Base-by-base conservation (phyloP, 805 yeast species). In the Candida taoyuanica region DNA sequence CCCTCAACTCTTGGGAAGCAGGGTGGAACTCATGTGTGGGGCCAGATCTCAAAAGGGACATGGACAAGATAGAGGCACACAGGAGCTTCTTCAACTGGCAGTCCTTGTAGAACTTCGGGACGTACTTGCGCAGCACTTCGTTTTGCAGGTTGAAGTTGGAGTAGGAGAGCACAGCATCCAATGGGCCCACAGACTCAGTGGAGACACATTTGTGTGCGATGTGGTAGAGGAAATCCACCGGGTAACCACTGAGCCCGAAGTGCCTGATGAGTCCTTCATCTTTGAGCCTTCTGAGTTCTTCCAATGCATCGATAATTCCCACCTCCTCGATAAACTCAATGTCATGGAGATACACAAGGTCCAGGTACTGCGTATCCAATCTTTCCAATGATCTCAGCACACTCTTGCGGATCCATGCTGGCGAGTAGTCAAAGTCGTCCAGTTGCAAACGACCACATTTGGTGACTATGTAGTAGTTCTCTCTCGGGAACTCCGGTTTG, bases 171-270 rank as follows among this genome's bases (percentile, higher is more conserved):
- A 87, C 71, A 1, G 81, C 76, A 56, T 89, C 97, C 38, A 89
- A 60, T 1, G 78, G 67, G 1, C 86, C 84, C 35, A 81, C 74
- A 3, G 64, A 67, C 0, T 63, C 51, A 14, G 55, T 60, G 4
- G 56, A 39, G 2, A 55, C 59, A 29, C 69, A 49, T 42, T 16
- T 53, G 39, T 29, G 46, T 2, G 86, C 78, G 13, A 85, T 65
- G 19, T 71, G 47, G 42, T 73, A 72, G 33, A 89, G 62, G 43
- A 74, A 79, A 15, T 76, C 77, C 17, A 91, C 79, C 0, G 97
- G 96, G 53, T 86, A 88, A 0, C 96, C 97, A 13, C 93, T 79
- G 26, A 87, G 62, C 8, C 98, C 97, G 44, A 89, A 71, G 47
- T 78, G 67, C 26, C 59, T 65, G 33, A 85, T 70, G 3, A 72